These are phyloP conservation scores for Pseudonitzschia pungens DNA, from an alignment of 108 stramenopile species.

Conservation along the genomic window DNA sequence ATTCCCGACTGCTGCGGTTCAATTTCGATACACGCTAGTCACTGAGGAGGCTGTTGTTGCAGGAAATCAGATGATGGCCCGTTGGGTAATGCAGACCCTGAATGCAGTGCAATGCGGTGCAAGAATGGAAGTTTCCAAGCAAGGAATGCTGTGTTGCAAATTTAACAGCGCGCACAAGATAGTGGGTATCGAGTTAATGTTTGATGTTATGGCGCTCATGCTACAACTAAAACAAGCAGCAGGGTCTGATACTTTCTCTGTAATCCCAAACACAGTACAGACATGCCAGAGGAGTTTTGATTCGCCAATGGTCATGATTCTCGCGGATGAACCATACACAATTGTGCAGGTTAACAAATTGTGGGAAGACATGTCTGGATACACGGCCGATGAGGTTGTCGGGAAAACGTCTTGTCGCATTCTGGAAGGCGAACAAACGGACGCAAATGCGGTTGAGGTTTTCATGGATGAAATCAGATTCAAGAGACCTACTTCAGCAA, in stretches of 20 bases:
- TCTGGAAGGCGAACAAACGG: constrained; percentile 67
- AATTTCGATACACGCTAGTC: constrained; percentile 85
- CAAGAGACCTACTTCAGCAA: constrained; percentile 72
- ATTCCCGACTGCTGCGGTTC: constrained; percentile 71
- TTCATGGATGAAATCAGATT: constrained; percentile 78
- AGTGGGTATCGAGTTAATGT: constrained; percentile 85
- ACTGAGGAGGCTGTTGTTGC: constrained; percentile 89
- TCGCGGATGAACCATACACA: constrained; percentile 82
- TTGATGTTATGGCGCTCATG: constrained; percentile 99
- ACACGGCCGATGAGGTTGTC: constrained; percentile 80
- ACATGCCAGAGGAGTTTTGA: constrained; percentile 77
- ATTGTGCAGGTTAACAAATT: constrained; percentile 86
- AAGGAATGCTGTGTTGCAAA: constrained; percentile 93
- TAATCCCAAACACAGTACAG: constrained; percentile 86
- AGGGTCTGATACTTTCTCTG: constrained; percentile 79
- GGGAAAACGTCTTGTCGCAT: constrained; percentile 72
- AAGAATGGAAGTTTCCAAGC: constrained; percentile 75
- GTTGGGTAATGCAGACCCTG: constrained; percentile 88
- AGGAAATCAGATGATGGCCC: constrained; percentile 92
- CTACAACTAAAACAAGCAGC: constrained; percentile 93
- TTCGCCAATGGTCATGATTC: constrained; percentile 85
- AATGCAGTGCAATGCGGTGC: constrained; percentile 89
- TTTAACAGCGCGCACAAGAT: constrained; percentile 92
- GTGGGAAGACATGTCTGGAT: constrained; percentile 89
- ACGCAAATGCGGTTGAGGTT: constrained; percentile 41